phyloP scores from a whole-genome alignment of 169 alveolate genomes.

The Theileria annulata region DNA sequence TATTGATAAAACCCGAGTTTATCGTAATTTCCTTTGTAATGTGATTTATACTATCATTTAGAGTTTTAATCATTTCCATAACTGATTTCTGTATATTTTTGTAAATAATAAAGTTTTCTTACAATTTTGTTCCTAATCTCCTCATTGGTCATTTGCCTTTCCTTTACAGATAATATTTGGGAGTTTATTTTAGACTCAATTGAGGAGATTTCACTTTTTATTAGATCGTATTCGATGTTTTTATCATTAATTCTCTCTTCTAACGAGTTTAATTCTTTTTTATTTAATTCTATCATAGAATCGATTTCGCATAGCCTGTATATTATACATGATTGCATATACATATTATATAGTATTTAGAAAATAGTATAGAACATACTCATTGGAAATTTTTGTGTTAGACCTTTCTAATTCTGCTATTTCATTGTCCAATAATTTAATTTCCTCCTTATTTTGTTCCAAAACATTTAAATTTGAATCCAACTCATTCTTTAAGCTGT shows the following conservation, averaged over 20 bases:
- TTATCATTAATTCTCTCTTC: constrained; percentile 5
- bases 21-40: not conserved
- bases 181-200: constrained; percentile 2
- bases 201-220: not conserved
- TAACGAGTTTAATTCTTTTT: not conserved
- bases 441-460: constrained; percentile 39
- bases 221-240: not conserved
- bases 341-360: constrained; percentile 37
- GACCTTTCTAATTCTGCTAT: constrained; percentile 35
- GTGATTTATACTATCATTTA: not conserved
- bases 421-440: constrained; percentile 32
- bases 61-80: not conserved
- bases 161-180: not conserved
- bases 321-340: constrained; percentile 6
- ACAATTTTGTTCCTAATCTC: constrained; percentile 9
- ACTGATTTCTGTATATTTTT: not conserved
- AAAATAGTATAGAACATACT: constrained; percentile 35
- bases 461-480: constrained; percentile 40
- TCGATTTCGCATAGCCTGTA: constrained; percentile 10
- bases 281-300: not conserved
- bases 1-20: not conserved
- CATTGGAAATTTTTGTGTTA: constrained; percentile 14
- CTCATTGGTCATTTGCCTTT: not conserved
- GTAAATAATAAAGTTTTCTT: not conserved
- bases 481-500: constrained; percentile 39